Evolutionary conservation across 2,329 filamentous ascomycete genomes (phyloP).

Genomic region (Aureobasidium pullulans): DNA sequence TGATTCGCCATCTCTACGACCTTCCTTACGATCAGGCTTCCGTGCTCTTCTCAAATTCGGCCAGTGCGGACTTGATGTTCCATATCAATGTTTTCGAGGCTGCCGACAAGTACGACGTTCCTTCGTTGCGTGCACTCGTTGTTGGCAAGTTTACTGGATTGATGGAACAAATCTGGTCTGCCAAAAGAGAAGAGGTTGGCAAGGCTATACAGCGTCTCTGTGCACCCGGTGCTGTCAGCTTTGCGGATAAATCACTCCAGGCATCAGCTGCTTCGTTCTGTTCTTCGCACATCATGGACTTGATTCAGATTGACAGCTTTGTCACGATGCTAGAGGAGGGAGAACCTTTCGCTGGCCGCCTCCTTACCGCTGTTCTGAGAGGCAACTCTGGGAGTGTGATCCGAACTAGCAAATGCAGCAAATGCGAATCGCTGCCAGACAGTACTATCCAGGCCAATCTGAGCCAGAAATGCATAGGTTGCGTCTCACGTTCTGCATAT

Average conservation of each 20-base stretch:
- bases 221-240: not conserved
- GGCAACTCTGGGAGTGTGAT: not conserved
- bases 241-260: not conserved
- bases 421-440: not conserved
- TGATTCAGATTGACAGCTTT: not conserved
- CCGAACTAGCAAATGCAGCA: not conserved
- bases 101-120: conserved; percentile 18
- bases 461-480: not conserved
- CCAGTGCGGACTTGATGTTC: not conserved
- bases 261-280: not conserved
- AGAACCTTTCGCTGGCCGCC: not conserved
- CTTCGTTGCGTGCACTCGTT: conserved; percentile 2
- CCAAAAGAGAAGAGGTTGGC: not conserved
- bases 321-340: not conserved
- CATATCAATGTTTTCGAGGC: conserved; percentile 12
- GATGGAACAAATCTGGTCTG: not conserved
- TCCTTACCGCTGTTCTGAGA: not conserved
- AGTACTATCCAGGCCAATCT: not conserved
- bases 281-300: not conserved
- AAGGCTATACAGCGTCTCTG: not conserved
- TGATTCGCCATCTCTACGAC: conserved; percentile 5
- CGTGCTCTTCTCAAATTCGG: not conserved
- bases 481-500: not conserved
- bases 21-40: not conserved
- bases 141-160: not conserved